Percentiles rank a stretch among this genome's conserved stretches.
Conservation (phyloP, 176 grass and related monocot genomes). For the Thalia dealbata region DNA sequence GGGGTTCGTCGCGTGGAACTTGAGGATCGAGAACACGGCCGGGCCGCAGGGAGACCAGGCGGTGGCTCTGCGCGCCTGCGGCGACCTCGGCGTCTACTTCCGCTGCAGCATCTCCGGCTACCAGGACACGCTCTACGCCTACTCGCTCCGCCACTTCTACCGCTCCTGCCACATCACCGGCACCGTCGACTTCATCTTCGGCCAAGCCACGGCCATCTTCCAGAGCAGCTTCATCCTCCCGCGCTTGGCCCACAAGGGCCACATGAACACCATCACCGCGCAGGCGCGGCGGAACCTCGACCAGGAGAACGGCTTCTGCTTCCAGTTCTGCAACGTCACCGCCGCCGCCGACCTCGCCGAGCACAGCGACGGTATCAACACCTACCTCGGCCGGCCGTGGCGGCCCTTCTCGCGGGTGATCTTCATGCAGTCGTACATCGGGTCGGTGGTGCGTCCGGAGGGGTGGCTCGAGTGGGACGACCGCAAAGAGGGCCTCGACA, state of each 20-base stretch:
- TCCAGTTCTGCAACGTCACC: slow-evolving; percentile 17
- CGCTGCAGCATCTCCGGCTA: slow-evolving; percentile 8
- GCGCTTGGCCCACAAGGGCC: background rate
- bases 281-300: background rate
- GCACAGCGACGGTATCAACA: background rate
- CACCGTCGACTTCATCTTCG: slow-evolving; percentile 24
- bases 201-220: slow-evolving; percentile 8
- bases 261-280: slow-evolving; percentile 2
- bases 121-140: slow-evolving; percentile 16
- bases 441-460: slow-evolving; percentile 26
- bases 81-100: slow-evolving; percentile 15
- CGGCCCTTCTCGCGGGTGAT: slow-evolving; percentile 40
- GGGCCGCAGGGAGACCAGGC: background rate
- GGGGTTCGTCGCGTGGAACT: slow-evolving; percentile 13
- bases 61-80: slow-evolving; percentile 1
- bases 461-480: slow-evolving; percentile 70
- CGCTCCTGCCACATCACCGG: slow-evolving; percentile 6
- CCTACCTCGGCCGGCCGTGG: slow-evolving; percentile 64
- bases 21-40: slow-evolving; percentile 14
- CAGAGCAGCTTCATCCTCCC: slow-evolving; percentile 1
- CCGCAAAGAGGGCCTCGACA: slow-evolving; percentile 1
- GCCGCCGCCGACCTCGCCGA: background rate
- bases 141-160: slow-evolving; percentile 7
- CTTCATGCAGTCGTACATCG: slow-evolving; percentile 58
- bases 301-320: slow-evolving; percentile 10